Percentiles rank a stretch among this genome's conserved stretches.
Conservation (phyloP, 306 rosid species). For the Quercus ilex region DNA sequence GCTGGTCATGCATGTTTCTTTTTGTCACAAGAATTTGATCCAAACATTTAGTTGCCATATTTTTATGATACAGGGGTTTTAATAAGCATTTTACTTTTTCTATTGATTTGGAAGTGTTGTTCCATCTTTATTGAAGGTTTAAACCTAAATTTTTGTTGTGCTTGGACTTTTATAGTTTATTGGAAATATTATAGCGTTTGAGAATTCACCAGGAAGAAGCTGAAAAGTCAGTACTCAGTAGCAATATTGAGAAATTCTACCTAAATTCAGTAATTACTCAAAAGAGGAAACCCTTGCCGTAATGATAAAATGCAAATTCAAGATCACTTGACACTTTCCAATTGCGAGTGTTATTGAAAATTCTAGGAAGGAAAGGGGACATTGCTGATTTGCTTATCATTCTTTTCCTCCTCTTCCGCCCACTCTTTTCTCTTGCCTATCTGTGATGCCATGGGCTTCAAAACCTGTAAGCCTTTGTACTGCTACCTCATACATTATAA, state of each 20-base stretch:
- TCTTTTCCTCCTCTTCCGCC: neutral
- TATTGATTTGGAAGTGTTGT: conserved; percentile 6
- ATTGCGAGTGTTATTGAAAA: neutral
- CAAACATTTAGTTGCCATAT: neutral
- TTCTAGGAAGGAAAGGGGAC: neutral
- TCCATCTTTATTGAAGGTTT: neutral
- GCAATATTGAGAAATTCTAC: neutral
- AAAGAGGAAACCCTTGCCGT: neutral
- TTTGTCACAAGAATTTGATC: neutral
- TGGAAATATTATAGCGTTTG: neutral
- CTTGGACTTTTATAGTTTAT: neutral
- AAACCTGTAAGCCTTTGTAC: neutral
- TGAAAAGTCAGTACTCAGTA: neutral
- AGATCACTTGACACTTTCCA: neutral
- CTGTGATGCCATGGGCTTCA: neutral
- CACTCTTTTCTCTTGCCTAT: neutral
- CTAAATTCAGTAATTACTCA: neutral
- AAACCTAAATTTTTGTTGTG: neutral
- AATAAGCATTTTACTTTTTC: conserved; percentile 5
- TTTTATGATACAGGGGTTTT: neutral
- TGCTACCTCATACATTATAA: neutral
- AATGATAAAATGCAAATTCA: neutral
- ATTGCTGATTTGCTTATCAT: neutral
- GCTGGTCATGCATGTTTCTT: neutral
- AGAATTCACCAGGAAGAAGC: neutral